Evolutionary conservation across 2,329 filamentous ascomycete genomes (phyloP).

Genomic region (Fusarium sp.): DNA sequence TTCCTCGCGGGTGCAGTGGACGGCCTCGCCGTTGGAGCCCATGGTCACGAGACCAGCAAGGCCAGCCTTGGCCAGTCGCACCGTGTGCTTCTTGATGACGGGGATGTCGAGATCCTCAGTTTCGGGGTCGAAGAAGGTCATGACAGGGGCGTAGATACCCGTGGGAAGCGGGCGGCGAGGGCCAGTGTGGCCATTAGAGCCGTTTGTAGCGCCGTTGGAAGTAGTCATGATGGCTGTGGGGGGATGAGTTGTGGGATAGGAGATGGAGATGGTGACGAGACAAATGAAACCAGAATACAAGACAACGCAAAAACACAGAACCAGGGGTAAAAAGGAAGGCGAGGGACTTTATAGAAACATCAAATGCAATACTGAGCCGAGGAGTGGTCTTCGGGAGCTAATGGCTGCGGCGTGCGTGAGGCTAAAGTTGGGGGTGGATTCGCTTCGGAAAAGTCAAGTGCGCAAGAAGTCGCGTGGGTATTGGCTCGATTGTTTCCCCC

Average conservation of each 20-base stretch:
- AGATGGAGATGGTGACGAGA: slow-evolving; percentile 1
- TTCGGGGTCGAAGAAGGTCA: slow-evolving; percentile 88
- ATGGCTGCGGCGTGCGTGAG: slow-evolving; percentile 28
- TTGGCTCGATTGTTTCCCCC: slow-evolving; percentile 40
- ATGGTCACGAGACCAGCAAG: slow-evolving; percentile 86
- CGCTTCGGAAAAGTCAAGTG: slow-evolving; percentile 43
- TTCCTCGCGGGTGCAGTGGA: slow-evolving; percentile 84
- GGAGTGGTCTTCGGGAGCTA: slow-evolving; percentile 31
- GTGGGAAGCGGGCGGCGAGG: slow-evolving; percentile 73
- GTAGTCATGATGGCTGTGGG: slow-evolving; percentile 41
- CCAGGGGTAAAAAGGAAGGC: slow-evolving; percentile 30
- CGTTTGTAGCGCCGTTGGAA: slow-evolving; percentile 41
- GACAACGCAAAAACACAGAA: slow-evolving; percentile 11
- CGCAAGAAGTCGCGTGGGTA: slow-evolving; percentile 36
- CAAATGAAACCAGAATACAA: slow-evolving; percentile 10
- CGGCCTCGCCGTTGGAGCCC: slow-evolving; percentile 92
- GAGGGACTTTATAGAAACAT: slow-evolving; percentile 42
- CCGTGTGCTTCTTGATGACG: slow-evolving; percentile 82
- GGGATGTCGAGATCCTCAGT: slow-evolving; percentile 88
- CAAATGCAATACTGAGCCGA: slow-evolving; percentile 30
- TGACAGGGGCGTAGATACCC: slow-evolving; percentile 88
- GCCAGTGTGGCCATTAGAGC: slow-evolving; percentile 40
- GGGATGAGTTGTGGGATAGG: neutral
- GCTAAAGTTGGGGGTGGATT: slow-evolving; percentile 47
- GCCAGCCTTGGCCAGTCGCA: slow-evolving; percentile 80